Evolutionary conservation across 2,329 filamentous ascomycete genomes (phyloP), one percentile per base, ranked within the genome.

Genomic region (Paramyrothecium roridum): DNA sequence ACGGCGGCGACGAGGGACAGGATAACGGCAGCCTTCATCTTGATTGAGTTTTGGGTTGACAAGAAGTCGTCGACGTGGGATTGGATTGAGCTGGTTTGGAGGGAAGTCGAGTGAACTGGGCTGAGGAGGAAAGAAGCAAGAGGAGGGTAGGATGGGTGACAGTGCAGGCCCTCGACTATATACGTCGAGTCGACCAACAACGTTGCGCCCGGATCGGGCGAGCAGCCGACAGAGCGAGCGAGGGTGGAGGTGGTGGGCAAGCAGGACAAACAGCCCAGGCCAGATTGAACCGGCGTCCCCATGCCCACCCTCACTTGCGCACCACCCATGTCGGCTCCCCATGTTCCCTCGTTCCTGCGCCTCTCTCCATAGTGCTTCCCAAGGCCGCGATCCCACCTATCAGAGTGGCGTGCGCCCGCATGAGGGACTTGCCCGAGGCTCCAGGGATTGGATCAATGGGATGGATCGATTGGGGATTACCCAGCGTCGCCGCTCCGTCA

Each of bases 1-100:
- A 70, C 73, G 52, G 69, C 61, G 57, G 69, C 70, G 57, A 67
- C 70, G 54, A 76, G 62, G 48, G 70, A 70, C 49, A 76, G 68
- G 60, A 73, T 60, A 58, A 68, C 64, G 62, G 68, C 62, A 66
- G 70, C 64, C 71, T 77, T 76, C 75, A 77, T 77, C 50, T 65
- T 73, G 67, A 65, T 58, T 43, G 55, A 19, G 26, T 37, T 48
- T 33, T 12, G 48, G 17, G 26, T 52, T 37, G 46, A 50, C 51
- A 52, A 46, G 49, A 23, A 55, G 50, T 51, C 49, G 49, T 21
- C 33, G 48, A 49, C 37, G 50, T 48, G 23, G 52, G 52, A 34
- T 55, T 22, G 46, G 8, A 51, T 50, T 54, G 54, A 43, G 37
- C 37, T 43, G 37, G 37, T 50, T 23, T 50, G 49, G 49, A 51